Conservation (phyloP, 345 rosid genomes). For the Turnera subulata region DNA sequence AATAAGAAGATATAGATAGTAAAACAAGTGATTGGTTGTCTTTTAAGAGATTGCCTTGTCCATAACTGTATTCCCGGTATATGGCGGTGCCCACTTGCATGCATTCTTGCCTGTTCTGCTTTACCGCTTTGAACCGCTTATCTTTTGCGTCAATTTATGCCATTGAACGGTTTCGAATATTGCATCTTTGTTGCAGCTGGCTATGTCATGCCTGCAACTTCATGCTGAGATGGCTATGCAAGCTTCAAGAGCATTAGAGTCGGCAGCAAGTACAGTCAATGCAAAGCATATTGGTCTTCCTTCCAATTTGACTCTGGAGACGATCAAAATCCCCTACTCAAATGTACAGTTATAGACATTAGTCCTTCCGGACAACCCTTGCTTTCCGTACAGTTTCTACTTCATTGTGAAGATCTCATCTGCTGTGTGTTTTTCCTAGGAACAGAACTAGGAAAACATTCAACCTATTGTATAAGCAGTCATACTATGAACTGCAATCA, state of each 20-base stretch:
- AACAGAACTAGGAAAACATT: too few relatives aligned
- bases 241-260: conserved; percentile 81
- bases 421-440: too few relatives aligned
- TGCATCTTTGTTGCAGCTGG: conserved; percentile 46
- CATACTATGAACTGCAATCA: too few relatives aligned
- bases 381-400: conserved; percentile 5
- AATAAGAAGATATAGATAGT: too few relatives aligned
- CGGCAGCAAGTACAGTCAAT: conserved; percentile 32
- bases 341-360: conserved; percentile 5
- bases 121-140: neutral
- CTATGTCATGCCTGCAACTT: conserved; percentile 80
- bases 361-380: neutral
- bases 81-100: neutral
- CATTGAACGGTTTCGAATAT: neutral
- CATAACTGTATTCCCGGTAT: too few relatives aligned
- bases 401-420: conserved; percentile 5
- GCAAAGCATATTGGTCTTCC: conserved; percentile 34
- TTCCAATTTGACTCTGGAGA: conserved; percentile 29
- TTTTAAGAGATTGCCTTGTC: too few relatives aligned
- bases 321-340: conserved; percentile 47
- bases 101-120: neutral
- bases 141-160: neutral
- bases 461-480: too few relatives aligned
- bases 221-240: conserved; percentile 91
- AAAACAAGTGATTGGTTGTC: too few relatives aligned